Conservation (phyloP, 305 asterid species). For the Plantago coronopus region DNA sequence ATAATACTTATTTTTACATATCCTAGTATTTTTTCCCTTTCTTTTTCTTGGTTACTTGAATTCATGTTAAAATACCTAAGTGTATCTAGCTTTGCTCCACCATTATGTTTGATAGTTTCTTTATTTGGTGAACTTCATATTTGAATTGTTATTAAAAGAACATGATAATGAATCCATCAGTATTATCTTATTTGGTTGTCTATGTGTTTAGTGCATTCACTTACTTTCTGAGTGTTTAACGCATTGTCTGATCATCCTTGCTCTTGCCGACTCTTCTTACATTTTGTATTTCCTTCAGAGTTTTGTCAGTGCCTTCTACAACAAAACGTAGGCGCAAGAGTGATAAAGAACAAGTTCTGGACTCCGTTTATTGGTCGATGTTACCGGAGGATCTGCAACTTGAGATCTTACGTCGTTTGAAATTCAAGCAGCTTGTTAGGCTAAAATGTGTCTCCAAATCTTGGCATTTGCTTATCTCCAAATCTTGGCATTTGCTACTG, state of each 20-base stretch:
- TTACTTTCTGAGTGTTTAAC: neutral
- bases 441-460: conserved; percentile 9
- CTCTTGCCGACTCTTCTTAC: neutral
- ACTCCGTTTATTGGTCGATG: conserved; percentile 1
- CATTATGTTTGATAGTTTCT: neutral
- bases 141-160: neutral
- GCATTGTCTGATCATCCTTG: neutral
- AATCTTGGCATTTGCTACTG: neutral
- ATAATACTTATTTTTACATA: neutral
- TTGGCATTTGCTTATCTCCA: neutral
- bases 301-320: neutral
- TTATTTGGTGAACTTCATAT: neutral
- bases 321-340: neutral
- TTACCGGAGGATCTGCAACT: conserved; percentile 1
- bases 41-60: neutral
- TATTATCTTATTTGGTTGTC: neutral
- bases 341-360: neutral
- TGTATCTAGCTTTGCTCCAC: neutral
- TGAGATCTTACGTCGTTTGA: conserved; percentile 7
- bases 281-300: neutral
- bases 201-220: neutral
- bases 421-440: neutral
- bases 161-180: neutral
- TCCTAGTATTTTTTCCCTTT: neutral
- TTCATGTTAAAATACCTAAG: neutral